Evolutionary conservation across 2,329 filamentous ascomycete genomes (phyloP).

Genomic region (Colletotrichum salicis): DNA sequence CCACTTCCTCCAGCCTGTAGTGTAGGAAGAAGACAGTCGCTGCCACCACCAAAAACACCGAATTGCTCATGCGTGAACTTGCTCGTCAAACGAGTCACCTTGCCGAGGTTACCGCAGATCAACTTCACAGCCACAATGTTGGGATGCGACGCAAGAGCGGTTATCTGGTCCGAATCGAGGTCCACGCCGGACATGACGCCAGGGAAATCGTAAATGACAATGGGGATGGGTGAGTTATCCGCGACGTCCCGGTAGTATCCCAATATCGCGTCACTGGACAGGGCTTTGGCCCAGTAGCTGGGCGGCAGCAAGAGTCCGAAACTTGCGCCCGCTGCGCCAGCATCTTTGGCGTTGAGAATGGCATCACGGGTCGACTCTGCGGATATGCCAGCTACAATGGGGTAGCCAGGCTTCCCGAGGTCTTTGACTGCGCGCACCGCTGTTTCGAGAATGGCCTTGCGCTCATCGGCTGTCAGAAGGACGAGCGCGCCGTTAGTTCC

Average conservation of each 20-base stretch:
- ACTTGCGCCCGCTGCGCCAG: constrained; percentile 71
- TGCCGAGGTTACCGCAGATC: constrained; percentile 64
- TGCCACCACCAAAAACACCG: constrained; percentile 55
- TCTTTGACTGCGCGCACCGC: constrained; percentile 51
- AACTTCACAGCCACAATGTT: constrained; percentile 70
- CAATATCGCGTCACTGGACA: constrained; percentile 66
- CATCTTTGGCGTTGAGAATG: constrained; percentile 73
- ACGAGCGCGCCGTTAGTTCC: constrained; percentile 60
- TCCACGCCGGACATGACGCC: constrained; percentile 39
- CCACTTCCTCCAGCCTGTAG: constrained; percentile 52
- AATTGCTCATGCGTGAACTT: constrained; percentile 52
- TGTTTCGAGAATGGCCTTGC: constrained; percentile 52
- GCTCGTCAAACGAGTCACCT: constrained; percentile 62
- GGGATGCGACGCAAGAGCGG: constrained; percentile 61
- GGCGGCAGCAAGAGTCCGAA: constrained; percentile 76
- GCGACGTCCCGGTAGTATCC: constrained; percentile 72
- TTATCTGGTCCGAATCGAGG: constrained; percentile 38
- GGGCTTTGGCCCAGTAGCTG: constrained; percentile 72
- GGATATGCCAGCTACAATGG: constrained; percentile 57
- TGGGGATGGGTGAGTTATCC: constrained; percentile 51
- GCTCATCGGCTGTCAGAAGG: constrained; percentile 52
- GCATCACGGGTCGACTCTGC: constrained; percentile 74
- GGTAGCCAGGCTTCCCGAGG: constrained; percentile 47
- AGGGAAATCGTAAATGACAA: constrained; percentile 41
- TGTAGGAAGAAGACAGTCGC: constrained; percentile 55